Percentiles rank a stretch among this genome's conserved stretches.
Evolutionary conservation across 805 yeast species (phyloP).

Genomic region (Scheffersomyces ergatensis): DNA sequence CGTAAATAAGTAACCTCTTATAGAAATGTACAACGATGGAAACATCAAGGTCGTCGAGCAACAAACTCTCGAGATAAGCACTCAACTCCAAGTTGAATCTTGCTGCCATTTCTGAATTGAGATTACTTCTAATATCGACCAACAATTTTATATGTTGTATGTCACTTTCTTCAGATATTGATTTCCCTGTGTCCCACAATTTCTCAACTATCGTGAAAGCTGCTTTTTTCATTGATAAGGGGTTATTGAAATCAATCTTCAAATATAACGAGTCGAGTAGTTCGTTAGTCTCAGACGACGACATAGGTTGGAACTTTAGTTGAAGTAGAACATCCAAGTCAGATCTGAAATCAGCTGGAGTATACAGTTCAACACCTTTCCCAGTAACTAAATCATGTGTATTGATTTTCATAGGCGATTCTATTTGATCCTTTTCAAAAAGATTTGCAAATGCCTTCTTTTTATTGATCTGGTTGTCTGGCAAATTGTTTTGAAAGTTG

Average conservation of each 20-base stretch:
- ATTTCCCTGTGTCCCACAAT: neutral
- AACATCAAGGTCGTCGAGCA: constrained; percentile 5
- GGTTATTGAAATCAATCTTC: neutral
- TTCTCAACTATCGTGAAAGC: neutral
- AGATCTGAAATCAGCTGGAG: constrained; percentile 19
- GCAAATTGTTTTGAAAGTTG: neutral
- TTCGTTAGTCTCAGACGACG: constrained; percentile 14
- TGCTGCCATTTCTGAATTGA: neutral
- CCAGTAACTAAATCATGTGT: constrained; percentile 10
- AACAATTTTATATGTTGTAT: constrained; percentile 4
- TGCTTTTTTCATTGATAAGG: neutral
- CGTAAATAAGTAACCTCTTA: constrained; percentile 6
- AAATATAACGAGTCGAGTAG: constrained; percentile 4
- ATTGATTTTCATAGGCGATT: constrained; percentile 34
- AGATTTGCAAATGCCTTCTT: constrained; percentile 6
- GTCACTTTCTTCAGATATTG: constrained; percentile 5
- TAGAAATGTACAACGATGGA: neutral
- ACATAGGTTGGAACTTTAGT: constrained; percentile 6
- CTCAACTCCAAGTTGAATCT: neutral
- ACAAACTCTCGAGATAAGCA: constrained; percentile 3
- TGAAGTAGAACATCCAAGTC: constrained; percentile 23
- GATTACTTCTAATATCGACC: constrained; percentile 1
- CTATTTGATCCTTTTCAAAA: constrained; percentile 24
- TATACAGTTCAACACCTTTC: constrained; percentile 4
- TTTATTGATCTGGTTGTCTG: neutral